Base-by-base conservation (phyloP, 129 eudicot species). In the Saposhnikovia divaricata region DNA sequence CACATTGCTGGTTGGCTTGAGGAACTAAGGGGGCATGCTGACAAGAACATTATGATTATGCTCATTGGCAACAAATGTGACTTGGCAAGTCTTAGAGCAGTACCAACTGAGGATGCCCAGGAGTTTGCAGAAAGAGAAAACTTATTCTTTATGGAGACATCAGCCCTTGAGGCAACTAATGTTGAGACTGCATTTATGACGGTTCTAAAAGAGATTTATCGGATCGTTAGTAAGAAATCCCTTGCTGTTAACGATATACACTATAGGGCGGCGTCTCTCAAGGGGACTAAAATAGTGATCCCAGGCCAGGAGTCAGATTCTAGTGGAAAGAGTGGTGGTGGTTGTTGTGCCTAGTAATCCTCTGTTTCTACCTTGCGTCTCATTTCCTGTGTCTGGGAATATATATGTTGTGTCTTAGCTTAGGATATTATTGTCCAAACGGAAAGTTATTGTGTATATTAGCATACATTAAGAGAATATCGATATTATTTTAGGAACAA, bases 1-100 rank as follows among this genome's bases (percentile, higher is more conserved):
- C 87, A 84, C 79, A 84, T 84, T 74, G 79, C 87, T 48, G 53
- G 83, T 25, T 84, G 87, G 87, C 87, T 84, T 6, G 87, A 84
- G 75, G 87, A 84, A 70, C 78, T 84, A 15, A 76, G 87, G 38
- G 87, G 78, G 42, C 87, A 80, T 6, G 83, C 86, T 11, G 83
- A 83, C 42, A 83, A 78, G 66, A 82, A 78, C 79, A 82, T 82
- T 28, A 77, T 79, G 14, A 66, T 83, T 25, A 83, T 83, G 80
- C 86, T 83, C 57, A 79, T 83, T 38, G 86, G 86, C 39, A 83
- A 83, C 80, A 83, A 83, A 27, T 75, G 87, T 31, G 87, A 84
- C 78, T 75, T 84, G 46, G 84, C 83, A 25, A 84, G 78, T 50
- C 78, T 84, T 11, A 66, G 87, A 68, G 87, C 87, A 34, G 87